A percentile compares a stretch with the other conserved stretches of the same genome.
Conservation (phyloP, 208 protist species). For the Strigomonas culicis region DNA sequence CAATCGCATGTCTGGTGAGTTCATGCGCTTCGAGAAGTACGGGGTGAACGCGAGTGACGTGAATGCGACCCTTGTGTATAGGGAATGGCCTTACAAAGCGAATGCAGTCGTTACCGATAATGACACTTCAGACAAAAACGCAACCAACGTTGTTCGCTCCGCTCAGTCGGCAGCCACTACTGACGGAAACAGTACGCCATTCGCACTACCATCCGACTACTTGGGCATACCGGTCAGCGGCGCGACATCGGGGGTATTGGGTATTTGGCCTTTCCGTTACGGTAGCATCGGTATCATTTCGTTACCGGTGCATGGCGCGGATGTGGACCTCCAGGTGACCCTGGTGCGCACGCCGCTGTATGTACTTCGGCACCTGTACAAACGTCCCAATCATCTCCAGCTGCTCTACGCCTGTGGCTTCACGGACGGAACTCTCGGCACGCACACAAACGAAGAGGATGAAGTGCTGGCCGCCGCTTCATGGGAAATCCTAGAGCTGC, state of each 20-base stretch:
- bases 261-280: conserved; percentile 5
- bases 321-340: background rate
- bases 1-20: conserved; percentile 11
- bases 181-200: background rate
- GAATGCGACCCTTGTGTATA: background rate
- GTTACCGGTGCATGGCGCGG: background rate
- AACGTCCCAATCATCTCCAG: background rate
- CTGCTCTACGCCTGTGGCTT: conserved; percentile 16
- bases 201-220: background rate
- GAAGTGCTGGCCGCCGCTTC: background rate
- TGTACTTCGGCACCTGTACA: conserved; percentile 1
- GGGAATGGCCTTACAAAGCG: background rate
- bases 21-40: conserved; percentile 13
- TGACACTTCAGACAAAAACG: background rate
- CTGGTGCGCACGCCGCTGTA: background rate
- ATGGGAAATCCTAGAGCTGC: background rate
- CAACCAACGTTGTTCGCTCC: background rate
- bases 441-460: background rate
- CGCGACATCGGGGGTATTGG: background rate
- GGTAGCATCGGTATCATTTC: background rate
- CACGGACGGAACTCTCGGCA: background rate
- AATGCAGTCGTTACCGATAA: background rate
- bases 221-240: conserved; percentile 1
- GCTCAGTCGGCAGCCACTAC: background rate
- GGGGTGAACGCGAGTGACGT: background rate